Conservation (phyloP, 305 asterid species). For the Ilex paraguariensis region DNA sequence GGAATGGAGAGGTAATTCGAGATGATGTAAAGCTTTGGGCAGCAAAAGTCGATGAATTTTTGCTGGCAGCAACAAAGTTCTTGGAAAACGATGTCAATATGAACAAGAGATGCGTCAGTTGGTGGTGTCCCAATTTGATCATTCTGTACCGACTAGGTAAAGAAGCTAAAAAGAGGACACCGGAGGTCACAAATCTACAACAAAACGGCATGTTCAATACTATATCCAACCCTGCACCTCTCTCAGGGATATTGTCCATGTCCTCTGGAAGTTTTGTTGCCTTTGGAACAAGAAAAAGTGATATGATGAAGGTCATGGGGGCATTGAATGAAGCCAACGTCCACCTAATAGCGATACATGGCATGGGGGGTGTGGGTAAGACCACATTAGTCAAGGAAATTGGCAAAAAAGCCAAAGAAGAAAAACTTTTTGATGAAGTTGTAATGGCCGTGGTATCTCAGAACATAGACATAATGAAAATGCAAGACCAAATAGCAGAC, state of each 20-base stretch:
- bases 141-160: no score
- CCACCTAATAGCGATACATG: neutral
- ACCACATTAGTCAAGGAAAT: neutral
- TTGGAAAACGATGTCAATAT: neutral
- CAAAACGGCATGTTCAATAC: no score
- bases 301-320: neutral
- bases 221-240: no score
- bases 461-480: neutral
- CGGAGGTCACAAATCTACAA: no score
- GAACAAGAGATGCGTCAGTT: neutral
- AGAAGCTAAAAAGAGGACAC: no score
- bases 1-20: neutral
- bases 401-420: neutral
- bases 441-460: conserved; percentile 3
- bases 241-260: no score
- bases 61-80: neutral
- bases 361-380: conserved; percentile 2
- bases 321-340: neutral
- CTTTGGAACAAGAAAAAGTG: neutral
- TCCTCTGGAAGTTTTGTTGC: no score
- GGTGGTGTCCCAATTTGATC: neutral
- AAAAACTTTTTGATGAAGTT: neutral
- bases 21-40: neutral
- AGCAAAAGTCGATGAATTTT: neutral
- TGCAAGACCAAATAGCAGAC: conserved; percentile 6